Conservation (phyloP, 352 stramenopile genomes). For the Pseudoperonospora humuli region DNA sequence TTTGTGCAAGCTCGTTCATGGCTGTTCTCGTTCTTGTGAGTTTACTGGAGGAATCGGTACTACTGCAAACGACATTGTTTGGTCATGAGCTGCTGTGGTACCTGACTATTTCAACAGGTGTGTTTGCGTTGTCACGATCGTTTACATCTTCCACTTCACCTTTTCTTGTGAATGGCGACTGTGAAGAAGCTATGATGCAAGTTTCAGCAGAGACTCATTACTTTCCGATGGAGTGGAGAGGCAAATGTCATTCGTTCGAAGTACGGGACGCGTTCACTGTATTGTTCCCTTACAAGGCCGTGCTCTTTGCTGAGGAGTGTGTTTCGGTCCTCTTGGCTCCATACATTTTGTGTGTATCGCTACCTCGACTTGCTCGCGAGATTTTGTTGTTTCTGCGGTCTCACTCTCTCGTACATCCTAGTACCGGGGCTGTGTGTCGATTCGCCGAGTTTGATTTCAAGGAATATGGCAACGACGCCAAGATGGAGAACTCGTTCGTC, state of each 20-base stretch:
- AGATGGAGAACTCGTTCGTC: slow-evolving; percentile 97
- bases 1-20: slow-evolving; percentile 94
- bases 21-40: slow-evolving; percentile 90
- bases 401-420: slow-evolving; percentile 88
- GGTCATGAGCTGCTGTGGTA: slow-evolving; percentile 96
- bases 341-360: slow-evolving; percentile 93
- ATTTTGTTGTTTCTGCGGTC: slow-evolving; percentile 93
- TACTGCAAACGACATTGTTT: slow-evolving; percentile 92
- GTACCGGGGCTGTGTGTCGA: slow-evolving; percentile 92
- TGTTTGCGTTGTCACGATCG: slow-evolving; percentile 76
- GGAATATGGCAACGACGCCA: slow-evolving; percentile 86
- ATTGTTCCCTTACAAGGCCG: slow-evolving; percentile 92
- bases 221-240: slow-evolving; percentile 91
- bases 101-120: slow-evolving; percentile 83
- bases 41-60: slow-evolving; percentile 92
- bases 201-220: slow-evolving; percentile 93
- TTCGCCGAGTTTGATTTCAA: slow-evolving; percentile 97
- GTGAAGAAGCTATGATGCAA: slow-evolving; percentile 79
- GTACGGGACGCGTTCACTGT: slow-evolving; percentile 82
- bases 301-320: slow-evolving; percentile 91
- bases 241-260: slow-evolving; percentile 77
- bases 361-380: slow-evolving; percentile 83
- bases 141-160: slow-evolving; percentile 67
- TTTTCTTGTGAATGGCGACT: slow-evolving; percentile 69
- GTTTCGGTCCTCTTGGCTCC: slow-evolving; percentile 92